Conservation (phyloP, 2,329 filamentous ascomycete species). For the Orbilia oligospora region DNA sequence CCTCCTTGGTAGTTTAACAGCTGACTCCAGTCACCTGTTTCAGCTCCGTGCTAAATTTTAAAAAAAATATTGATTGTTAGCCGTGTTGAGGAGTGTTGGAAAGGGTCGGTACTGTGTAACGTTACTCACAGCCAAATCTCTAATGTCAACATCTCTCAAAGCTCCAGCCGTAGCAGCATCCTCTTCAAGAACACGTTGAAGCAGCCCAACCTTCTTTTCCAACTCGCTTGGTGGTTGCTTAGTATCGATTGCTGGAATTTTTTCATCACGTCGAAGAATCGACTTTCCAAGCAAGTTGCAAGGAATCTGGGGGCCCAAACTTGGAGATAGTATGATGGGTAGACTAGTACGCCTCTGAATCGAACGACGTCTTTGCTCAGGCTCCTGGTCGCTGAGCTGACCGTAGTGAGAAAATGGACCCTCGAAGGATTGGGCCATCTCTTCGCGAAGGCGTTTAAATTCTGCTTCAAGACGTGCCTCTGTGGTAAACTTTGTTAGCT, state of each 20-base stretch:
- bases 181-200: slow-evolving; percentile 1
- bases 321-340: slow-evolving; percentile 15
- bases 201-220: not conserved
- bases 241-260: not conserved
- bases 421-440: not conserved
- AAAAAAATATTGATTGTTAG: too few relatives aligned
- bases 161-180: not conserved
- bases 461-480: not conserved
- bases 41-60: not conserved
- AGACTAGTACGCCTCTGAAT: not conserved
- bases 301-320: slow-evolving; percentile 15
- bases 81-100: not conserved
- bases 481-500: not conserved
- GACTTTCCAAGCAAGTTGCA: not conserved
- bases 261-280: not conserved
- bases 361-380: not conserved
- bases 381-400: slow-evolving; percentile 19
- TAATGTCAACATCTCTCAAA: not conserved
- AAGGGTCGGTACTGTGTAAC: not conserved
- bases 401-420: not conserved
- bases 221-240: not conserved
- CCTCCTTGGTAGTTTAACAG: not conserved
- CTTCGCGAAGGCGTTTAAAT: not conserved
- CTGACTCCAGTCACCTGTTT: slow-evolving; percentile 14
- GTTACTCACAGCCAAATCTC: slow-evolving; percentile 14